These are phyloP conservation scores for Lentinula novae-zelandiae DNA, from an alignment of 1,284 basidiomycete species.

Conservation along the genomic window DNA sequence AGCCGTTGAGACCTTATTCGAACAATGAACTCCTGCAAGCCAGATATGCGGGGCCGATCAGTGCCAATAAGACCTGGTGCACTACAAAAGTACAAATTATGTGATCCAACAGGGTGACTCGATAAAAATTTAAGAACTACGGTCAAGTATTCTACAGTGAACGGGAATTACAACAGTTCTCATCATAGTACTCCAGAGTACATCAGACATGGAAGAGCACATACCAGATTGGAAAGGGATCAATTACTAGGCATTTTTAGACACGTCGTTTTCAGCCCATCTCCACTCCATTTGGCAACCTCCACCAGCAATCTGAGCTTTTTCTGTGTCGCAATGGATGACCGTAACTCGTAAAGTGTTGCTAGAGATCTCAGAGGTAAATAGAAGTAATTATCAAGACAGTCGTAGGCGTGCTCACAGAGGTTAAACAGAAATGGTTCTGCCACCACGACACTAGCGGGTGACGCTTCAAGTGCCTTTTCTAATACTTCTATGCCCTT, in stretches of 20 bases:
- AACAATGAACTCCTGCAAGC: too few species aligned
- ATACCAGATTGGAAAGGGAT: too few species aligned
- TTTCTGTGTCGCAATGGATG: slow-evolving; percentile 63
- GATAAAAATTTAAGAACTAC: not conserved
- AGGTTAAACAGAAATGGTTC: slow-evolving; percentile 82
- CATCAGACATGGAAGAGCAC: too few species aligned
- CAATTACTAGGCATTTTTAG: slow-evolving; percentile 64
- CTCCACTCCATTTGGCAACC: slow-evolving; percentile 79
- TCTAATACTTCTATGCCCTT: slow-evolving; percentile 71
- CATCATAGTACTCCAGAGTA: too few species aligned
- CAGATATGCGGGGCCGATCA: too few species aligned
- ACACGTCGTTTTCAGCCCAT: slow-evolving; percentile 73
- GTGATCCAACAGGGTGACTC: too few species aligned
- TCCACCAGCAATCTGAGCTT: slow-evolving; percentile 70
- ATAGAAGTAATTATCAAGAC: not conserved
- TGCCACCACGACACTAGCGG: slow-evolving; percentile 63
- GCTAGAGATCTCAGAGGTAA: slow-evolving; percentile 36
- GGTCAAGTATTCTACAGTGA: not conserved
- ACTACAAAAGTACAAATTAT: too few species aligned
- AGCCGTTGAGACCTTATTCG: too few species aligned
- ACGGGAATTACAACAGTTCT: not conserved
- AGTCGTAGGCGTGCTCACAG: slow-evolving; percentile 41
- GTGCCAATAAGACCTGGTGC: too few species aligned
- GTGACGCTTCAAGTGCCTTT: slow-evolving; percentile 53
- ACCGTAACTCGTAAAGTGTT: slow-evolving; percentile 76